Base-by-base conservation (phyloP, 1,284 basidiomycete species). In the Takashimella koratensis region DNA sequence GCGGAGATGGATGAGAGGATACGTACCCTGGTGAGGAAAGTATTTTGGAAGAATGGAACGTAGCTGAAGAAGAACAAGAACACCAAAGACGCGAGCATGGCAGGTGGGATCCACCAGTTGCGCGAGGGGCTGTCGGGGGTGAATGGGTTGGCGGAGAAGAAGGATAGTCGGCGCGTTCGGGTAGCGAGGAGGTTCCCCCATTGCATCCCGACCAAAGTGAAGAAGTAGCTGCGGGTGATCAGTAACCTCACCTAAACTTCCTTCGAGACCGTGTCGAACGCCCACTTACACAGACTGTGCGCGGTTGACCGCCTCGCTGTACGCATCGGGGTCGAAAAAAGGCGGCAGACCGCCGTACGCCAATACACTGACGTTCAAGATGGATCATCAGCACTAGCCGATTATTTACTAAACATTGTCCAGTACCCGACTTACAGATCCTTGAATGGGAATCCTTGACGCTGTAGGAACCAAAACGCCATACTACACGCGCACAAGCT, bases 161-260 rank as follows among this genome's bases (percentile, higher is more conserved):
- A 71, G 44, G 78, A 79, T 13, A 81, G 74, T 51, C 78, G 77
- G 49, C 81, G 78, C 1, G 80, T 81, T 20, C 82, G 79, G 2
- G 80, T 79, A 0, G 78, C 66, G 23, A 83, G 73, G 6, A 81
- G 70, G 58, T 81, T 84, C 62, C 79, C 83, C 79, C 82, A 86
- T 75, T 87, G 86, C 80, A 84, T 83, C 55, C 85, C 78, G 46
- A 87, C 81, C 41, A 87, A 78, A 26, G 82, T 85, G 75, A 83
- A 82, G 70, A 82, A 84, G 67, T 77, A 77, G 58, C 64, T 66
- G 43, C 19, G 12, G 12, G 19, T 43, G 6, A 43, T 19, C 42
- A 43, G 42, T 40, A 11, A n/a, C 36, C n/a, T n/a, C n/a, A n/a
- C n/a, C n/a, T n/a, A n/a, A n/a, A n/a, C n/a, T n/a, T n/a, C n/a